phyloP scores from a whole-genome alignment of 352 stramenopile species.

The Stephanocyclus meneghinianus region DNA sequence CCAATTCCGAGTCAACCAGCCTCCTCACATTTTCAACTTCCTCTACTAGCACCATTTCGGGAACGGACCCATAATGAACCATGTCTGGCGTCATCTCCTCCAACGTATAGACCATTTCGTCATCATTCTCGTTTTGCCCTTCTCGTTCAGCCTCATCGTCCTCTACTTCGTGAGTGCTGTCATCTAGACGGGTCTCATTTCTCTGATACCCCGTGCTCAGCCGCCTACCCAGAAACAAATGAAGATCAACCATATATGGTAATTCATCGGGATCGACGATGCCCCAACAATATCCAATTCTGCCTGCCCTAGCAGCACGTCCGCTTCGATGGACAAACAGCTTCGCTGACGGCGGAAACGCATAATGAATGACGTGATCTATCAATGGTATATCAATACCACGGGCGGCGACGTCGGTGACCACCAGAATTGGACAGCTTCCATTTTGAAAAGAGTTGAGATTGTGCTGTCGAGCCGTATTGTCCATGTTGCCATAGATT shows the following conservation, averaged over 20 bases:
- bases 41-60: slow-evolving; percentile 90
- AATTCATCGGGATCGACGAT: slow-evolving; percentile 97
- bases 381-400: slow-evolving; percentile 98
- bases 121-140: slow-evolving; percentile 20
- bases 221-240: slow-evolving; percentile 90
- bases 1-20: slow-evolving; percentile 83
- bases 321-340: slow-evolving; percentile 94
- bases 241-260: slow-evolving; percentile 98
- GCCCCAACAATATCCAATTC: slow-evolving; percentile 92
- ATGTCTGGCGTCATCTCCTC: slow-evolving; percentile 92
- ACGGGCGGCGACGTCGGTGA: slow-evolving; percentile 95
- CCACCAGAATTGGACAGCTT: slow-evolving; percentile 94
- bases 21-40: slow-evolving; percentile 94
- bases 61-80: slow-evolving; percentile 97
- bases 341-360: slow-evolving; percentile 88
- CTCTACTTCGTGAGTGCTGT: slow-evolving; percentile 36
- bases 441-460: slow-evolving; percentile 91
- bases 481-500: slow-evolving; percentile 98
- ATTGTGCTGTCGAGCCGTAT: slow-evolving; percentile 91
- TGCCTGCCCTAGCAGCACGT: slow-evolving; percentile 92
- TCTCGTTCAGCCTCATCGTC: slow-evolving; percentile 16
- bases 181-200: slow-evolving; percentile 22
- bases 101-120: slow-evolving; percentile 86
- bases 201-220: slow-evolving; percentile 54
- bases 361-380: slow-evolving; percentile 95